phyloP scores from a whole-genome alignment of 805 yeast species.

The Myxozyma geophila region DNA sequence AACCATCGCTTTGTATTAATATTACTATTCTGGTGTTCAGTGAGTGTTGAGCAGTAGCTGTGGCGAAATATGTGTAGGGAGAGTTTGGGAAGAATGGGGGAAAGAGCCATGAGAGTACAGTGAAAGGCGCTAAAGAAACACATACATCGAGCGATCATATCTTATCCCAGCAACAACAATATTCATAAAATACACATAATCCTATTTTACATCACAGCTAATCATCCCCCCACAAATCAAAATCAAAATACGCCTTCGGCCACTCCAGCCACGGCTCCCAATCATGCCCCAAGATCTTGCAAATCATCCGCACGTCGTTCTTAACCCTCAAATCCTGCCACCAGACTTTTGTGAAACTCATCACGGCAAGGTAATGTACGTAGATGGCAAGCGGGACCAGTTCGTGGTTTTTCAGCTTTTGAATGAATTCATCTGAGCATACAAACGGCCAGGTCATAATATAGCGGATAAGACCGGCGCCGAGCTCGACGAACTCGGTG shows the following conservation, averaged over 20 bases:
- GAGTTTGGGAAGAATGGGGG: too few relatives aligned
- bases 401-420: slow-evolving; percentile 30
- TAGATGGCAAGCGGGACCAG: slow-evolving; percentile 32
- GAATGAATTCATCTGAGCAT: slow-evolving; percentile 35
- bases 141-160: neutral
- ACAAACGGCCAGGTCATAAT: slow-evolving; percentile 38
- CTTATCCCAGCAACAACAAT: neutral
- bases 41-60: too few relatives aligned
- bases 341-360: slow-evolving; percentile 35
- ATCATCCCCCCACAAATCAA: slow-evolving; percentile 34
- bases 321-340: slow-evolving; percentile 36
- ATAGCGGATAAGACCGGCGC: slow-evolving; percentile 34
- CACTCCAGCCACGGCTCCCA: slow-evolving; percentile 36
- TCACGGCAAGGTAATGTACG: slow-evolving; percentile 36
- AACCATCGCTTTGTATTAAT: too few relatives aligned
- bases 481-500: slow-evolving; percentile 32
- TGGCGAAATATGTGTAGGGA: too few relatives aligned
- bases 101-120: too few relatives aligned
- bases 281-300: slow-evolving; percentile 30
- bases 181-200: neutral
- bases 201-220: slow-evolving; percentile 1
- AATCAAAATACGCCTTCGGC: slow-evolving; percentile 34
- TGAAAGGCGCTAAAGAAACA: neutral
- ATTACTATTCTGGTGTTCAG: too few relatives aligned
- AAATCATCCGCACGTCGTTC: slow-evolving; percentile 33